Evolutionary conservation across 2,329 filamentous ascomycete species (phyloP), one percentile per base, ranked within the genome.

Genomic region (Alternaria rosae): DNA sequence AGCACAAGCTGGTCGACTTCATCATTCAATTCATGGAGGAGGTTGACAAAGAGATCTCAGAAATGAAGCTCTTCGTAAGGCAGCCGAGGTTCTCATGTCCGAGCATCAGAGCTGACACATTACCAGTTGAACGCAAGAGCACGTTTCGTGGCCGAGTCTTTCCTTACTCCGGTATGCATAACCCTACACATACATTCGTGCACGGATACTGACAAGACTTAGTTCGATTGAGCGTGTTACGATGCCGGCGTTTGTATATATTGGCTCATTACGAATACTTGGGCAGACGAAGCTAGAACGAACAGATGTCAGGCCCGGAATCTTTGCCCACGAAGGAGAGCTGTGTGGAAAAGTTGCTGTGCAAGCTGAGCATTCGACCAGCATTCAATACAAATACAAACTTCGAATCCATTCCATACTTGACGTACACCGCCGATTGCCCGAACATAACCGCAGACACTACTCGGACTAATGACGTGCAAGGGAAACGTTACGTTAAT

Each of bases 11-110:
- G 71, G 96, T 99, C 32, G 95, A 99, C 80, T 99, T 99, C 76
- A 97, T 99, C 71, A 97, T 99, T 69, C 91, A 98, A 77, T 99
- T 99, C 77, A 98, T 99, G 94, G 94, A 99, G 81, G 95, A 99
- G 80, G 96, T 99, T 5, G 96, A 99, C 81, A 99, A 99, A 86
- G 95, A 99, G 82, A 99, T 99, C 63, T 98, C 95, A 4, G 96
- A 99, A 83, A 98, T 99, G 95, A 99, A 99, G 87, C 91, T 99
- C 75, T 99, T 99, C 82, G 94, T 97, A 87, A 71, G 92, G 85
- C 28, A 28, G 26, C 30, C 35, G 1, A 28, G 13, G 13, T 17
- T 8, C 12, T 4, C 17, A 8, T 51, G 8, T 51, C 17, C 17
- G 20, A 7, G 13, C 6, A 15, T 17, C 44, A 30, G 41, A 65